Base-by-base conservation (phyloP, 208 protist species). In the Angomonas desouzai region DNA sequence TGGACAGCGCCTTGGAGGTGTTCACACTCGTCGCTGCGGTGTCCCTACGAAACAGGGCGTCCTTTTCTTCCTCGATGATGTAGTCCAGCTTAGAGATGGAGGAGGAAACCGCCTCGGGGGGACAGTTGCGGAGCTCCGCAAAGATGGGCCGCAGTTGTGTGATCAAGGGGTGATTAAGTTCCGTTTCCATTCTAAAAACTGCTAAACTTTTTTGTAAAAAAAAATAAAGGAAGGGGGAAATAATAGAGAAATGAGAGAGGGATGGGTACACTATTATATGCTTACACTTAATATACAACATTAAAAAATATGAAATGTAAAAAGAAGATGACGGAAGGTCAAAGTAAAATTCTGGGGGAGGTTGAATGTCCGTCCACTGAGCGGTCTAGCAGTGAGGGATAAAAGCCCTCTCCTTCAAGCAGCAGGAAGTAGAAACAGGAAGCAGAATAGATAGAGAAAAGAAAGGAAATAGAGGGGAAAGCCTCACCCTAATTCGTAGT, bases 121-220 rank as follows among this genome's bases (percentile, higher is more conserved):
- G 36, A 7, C 75, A 82, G 22, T 75, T 64, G 30, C 74, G 69
- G 1, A 93, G 72, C 25, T 92, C 86, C 10, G 70, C 66, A 49
- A 96, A 96, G 59, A 96, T 91, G 33, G 86, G 90, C 36, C 81
- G 79, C 64, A 96, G 77, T 73, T 96, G 86, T 16, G 78, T 77
- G 56, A 91, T 91, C 40, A 96, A 72, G 36, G 90, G 87, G 70
- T 93, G 90, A 34, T 59, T 60, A 3, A 40, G 29, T n/a, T 70
- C 74, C 7, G 48, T 11, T 20, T n/a, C 20, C 55, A 34, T 40
- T 18, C 22, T 13, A 55, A 64, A 34, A n/a, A 69, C 18, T 45
- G 58, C 27, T 29, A 28, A 36, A 64, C 34, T 56, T 49, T 64
- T 40, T 4, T 34, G 58, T 18, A 16, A 55, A 62, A 60, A 63